Conservation (phyloP, 306 rosid genomes). For the Quillaja saponaria region DNA sequence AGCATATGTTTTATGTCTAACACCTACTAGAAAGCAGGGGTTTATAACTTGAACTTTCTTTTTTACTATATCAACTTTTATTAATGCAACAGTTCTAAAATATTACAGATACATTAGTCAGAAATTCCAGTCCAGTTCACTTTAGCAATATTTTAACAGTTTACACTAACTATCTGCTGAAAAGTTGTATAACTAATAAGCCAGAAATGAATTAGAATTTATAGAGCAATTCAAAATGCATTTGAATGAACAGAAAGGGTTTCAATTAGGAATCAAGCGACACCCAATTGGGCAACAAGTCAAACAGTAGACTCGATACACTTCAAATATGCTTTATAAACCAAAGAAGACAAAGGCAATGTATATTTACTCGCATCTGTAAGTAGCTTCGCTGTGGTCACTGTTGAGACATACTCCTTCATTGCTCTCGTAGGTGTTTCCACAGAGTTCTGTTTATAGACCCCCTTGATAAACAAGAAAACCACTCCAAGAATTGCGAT, state of each 20-base stretch:
- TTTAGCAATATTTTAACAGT: slow-evolving; percentile 8
- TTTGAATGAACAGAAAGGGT: too few species aligned
- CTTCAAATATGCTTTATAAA: too few species aligned
- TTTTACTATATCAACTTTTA: neutral
- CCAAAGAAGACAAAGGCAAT: slow-evolving; percentile 30
- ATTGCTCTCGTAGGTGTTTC: slow-evolving; percentile 51
- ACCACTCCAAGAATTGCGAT: slow-evolving; percentile 54
- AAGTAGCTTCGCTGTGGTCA: slow-evolving; percentile 77
- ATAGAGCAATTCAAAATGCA: too few species aligned
- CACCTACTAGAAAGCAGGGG: slow-evolving; percentile 1
- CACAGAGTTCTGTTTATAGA: slow-evolving; percentile 24
- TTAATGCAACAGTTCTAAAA: neutral
- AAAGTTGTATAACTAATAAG: neutral
- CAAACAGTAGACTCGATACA: too few species aligned
- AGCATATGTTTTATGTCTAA: slow-evolving; percentile 2
- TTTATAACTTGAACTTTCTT: slow-evolving; percentile 21
- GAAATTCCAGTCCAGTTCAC: slow-evolving; percentile 7
- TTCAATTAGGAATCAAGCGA: too few species aligned
- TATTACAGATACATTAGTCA: slow-evolving; percentile 3
- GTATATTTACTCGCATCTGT: slow-evolving; percentile 80
- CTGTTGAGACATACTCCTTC: slow-evolving; percentile 54
- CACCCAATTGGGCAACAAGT: too few species aligned
- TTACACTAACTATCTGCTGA: slow-evolving; percentile 17
- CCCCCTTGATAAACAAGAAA: slow-evolving; percentile 48
- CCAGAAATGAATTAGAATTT: too few species aligned